Evolutionary conservation across 495 filamentous ascomycete species (phyloP).

Genomic region (Letharia columbiana): DNA sequence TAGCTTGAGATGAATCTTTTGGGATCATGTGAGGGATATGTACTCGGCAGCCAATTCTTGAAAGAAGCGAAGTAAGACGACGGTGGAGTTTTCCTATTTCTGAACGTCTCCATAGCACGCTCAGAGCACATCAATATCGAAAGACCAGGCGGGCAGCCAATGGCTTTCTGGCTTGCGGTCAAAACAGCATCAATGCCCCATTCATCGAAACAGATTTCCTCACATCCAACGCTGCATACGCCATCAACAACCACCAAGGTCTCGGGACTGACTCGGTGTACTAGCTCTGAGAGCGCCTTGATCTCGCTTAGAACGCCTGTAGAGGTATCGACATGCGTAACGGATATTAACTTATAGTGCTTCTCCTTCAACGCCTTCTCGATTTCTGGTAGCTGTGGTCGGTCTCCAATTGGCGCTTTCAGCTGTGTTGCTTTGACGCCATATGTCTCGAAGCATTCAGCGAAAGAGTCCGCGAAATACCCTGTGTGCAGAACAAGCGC

Average conservation of each 20-base stretch:
- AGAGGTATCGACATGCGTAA: constrained; percentile 95
- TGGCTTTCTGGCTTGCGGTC: constrained; percentile 92
- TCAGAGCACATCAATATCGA: constrained; percentile 88
- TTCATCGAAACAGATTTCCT: constrained; percentile 90
- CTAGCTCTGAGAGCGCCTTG: constrained; percentile 69
- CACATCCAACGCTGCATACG: constrained; percentile 91
- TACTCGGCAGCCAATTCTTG: constrained; percentile 92
- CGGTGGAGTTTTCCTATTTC: constrained; percentile 68
- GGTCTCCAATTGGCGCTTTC: constrained; percentile 78
- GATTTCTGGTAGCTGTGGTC: constrained; percentile 77
- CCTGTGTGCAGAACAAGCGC: constrained; percentile 89
- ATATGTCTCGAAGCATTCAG: constrained; percentile 82
- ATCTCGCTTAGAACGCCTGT: constrained; percentile 91
- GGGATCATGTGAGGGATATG: constrained; percentile 17
- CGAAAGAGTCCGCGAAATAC: constrained; percentile 95
- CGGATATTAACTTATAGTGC: constrained; percentile 82
- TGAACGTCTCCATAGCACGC: constrained; percentile 74
- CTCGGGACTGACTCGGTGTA: constrained; percentile 77
- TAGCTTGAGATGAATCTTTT: not conserved
- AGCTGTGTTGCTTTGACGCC: constrained; percentile 82
- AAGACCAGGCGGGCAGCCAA: constrained; percentile 87
- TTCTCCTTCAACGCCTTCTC: constrained; percentile 81
- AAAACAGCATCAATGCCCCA: constrained; percentile 91
- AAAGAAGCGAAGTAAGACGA: constrained; percentile 87
- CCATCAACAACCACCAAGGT: constrained; percentile 90